Evolutionary conservation across 495 filamentous ascomycete species (phyloP).

Genomic region (Penicillium cosmopolitanum): DNA sequence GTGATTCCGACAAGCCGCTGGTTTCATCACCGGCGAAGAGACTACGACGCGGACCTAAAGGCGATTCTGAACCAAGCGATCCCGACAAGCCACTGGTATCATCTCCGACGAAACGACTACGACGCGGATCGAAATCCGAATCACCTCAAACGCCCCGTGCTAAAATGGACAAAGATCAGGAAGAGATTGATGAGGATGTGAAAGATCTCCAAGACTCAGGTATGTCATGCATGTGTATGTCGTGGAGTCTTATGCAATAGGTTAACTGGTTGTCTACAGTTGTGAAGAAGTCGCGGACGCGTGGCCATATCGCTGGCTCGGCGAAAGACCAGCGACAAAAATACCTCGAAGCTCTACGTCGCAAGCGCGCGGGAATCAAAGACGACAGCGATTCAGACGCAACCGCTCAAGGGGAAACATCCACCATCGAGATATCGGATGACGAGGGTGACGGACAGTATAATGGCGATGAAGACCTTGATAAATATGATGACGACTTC

Average conservation of each 20-base stretch:
- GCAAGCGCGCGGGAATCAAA: slow-evolving; percentile 60
- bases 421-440: slow-evolving; percentile 2
- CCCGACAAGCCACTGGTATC: slow-evolving; percentile 31
- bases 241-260: background rate
- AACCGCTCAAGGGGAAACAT: slow-evolving; percentile 15
- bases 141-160: slow-evolving; percentile 31
- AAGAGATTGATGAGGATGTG: slow-evolving; percentile 51
- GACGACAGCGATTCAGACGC: slow-evolving; percentile 35
- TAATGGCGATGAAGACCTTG: slow-evolving; percentile 47
- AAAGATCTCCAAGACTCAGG: slow-evolving; percentile 51
- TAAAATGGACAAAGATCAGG: slow-evolving; percentile 30
- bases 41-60: slow-evolving; percentile 11
- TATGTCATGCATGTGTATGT: slow-evolving; percentile 13
- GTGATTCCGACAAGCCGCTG: slow-evolving; percentile 33
- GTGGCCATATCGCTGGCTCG: slow-evolving; percentile 41
- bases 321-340: slow-evolving; percentile 49
- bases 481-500: slow-evolving; percentile 73
- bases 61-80: slow-evolving; percentile 19
- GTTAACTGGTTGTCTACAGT: slow-evolving; percentile 23
- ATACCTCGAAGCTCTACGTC: slow-evolving; percentile 57
- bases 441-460: slow-evolving; percentile 27
- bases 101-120: slow-evolving; percentile 32
- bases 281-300: slow-evolving; percentile 46
- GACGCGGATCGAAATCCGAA: slow-evolving; percentile 15
- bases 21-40: slow-evolving; percentile 34